These are phyloP conservation scores for Ampelocalamus luodianensis DNA, from an alignment of 176 grass and related monocot genomes.

Conservation along the genomic window DNA sequence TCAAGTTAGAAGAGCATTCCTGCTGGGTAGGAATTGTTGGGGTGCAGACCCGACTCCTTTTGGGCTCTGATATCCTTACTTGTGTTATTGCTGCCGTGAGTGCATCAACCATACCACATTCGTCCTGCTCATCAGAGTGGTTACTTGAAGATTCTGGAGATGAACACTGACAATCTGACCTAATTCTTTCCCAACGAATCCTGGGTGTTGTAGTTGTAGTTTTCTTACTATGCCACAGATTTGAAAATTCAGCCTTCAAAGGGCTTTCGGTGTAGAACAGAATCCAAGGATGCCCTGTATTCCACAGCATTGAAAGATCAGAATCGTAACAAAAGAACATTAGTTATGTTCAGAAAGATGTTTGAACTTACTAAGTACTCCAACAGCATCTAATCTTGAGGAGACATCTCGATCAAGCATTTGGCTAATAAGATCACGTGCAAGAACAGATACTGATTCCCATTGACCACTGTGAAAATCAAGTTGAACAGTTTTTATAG, in stretches of 20 bases:
- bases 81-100: constrained; percentile 68
- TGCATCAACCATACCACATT: constrained; percentile 69
- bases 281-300: constrained; percentile 87
- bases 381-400: constrained; percentile 52
- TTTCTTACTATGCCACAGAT: constrained; percentile 45
- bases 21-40: constrained; percentile 54
- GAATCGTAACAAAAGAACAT: neutral
- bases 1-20: constrained; percentile 69
- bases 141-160: constrained; percentile 45
- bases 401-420: constrained; percentile 86
- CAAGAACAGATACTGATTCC: constrained; percentile 71
- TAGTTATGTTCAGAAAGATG: neutral
- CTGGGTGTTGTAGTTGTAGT: constrained; percentile 32
- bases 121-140: constrained; percentile 58
- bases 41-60: constrained; percentile 63
- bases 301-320: constrained; percentile 22
- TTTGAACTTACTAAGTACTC: constrained; percentile 69
- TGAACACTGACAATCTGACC: constrained; percentile 45
- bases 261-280: constrained; percentile 65
- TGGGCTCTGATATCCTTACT: constrained; percentile 70
- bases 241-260: constrained; percentile 39
- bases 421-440: constrained; percentile 67
- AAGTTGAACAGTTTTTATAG: constrained; percentile 75
- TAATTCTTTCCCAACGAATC: constrained; percentile 50
- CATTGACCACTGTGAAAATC: constrained; percentile 71